Evolutionary conservation across 2,329 filamentous ascomycete genomes (phyloP).

Genomic region (Aspergillus niger): DNA sequence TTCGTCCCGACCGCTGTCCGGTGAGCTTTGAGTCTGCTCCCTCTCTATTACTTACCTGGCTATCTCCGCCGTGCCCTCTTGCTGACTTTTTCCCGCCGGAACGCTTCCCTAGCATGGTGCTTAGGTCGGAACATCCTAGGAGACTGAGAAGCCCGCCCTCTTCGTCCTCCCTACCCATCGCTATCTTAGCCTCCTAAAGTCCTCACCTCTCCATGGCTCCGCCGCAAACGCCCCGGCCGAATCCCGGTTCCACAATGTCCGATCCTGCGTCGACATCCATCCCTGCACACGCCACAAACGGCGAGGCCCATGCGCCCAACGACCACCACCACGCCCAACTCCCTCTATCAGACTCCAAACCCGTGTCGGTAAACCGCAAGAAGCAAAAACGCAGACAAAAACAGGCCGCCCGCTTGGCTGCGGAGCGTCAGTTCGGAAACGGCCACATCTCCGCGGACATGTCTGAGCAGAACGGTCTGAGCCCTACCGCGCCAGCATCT

Average conservation of each 20-base stretch:
- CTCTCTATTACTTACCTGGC: constrained; percentile 1
- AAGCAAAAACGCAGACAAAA: constrained; percentile 94
- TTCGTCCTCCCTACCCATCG: constrained; percentile 2
- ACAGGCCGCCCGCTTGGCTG: constrained; percentile 70
- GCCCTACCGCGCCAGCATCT: constrained; percentile 31
- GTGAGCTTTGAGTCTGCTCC: constrained; percentile 8
- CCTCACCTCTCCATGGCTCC: constrained; percentile 19
- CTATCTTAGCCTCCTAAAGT: constrained; percentile 7
- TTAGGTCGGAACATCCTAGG: constrained; percentile 17
- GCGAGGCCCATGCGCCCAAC: constrained; percentile 27
- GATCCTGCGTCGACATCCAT: constrained; percentile 27
- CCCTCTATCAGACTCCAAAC: constrained; percentile 25
- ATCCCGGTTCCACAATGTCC: constrained; percentile 31
- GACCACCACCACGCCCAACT: constrained; percentile 7
- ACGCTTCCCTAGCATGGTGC: constrained; percentile 19
- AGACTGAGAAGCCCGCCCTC: constrained; percentile 8
- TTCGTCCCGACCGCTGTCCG: constrained; percentile 6
- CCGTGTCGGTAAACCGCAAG: constrained; percentile 75
- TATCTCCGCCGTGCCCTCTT: constrained; percentile 7
- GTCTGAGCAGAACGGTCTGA: constrained; percentile 40
- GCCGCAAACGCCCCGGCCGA: constrained; percentile 27
- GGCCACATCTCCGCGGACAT: constrained; percentile 27
- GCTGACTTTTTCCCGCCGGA: constrained; percentile 17
- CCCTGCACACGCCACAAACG: constrained; percentile 33
- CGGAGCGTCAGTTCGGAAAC: constrained; percentile 49